phyloP scores from a whole-genome alignment of 2,329 filamentous ascomycete genomes.

The Didymella arachidicola region DNA sequence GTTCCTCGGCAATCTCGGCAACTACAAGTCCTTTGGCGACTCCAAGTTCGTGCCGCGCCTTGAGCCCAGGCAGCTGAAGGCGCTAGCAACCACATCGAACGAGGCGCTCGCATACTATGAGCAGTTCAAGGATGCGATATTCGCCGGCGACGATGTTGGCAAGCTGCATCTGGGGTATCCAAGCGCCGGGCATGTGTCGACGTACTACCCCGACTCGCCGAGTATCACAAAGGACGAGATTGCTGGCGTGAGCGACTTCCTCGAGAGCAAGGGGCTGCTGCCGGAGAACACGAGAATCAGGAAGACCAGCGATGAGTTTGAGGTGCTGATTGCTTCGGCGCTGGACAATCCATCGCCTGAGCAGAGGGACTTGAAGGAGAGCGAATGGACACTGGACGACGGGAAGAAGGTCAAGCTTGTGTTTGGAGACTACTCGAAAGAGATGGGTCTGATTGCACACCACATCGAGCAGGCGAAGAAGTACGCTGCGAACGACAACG shows the following conservation, averaged over 20 bases:
- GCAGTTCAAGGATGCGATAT: conserved; percentile 56
- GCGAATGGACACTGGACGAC: conserved; percentile 56
- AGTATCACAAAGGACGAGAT: conserved; percentile 59
- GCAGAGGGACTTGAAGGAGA: conserved; percentile 55
- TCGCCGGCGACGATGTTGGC: conserved; percentile 51
- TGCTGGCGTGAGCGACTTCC: conserved; percentile 54
- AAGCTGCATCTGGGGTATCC: conserved; percentile 61
- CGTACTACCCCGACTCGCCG: conserved; percentile 60
- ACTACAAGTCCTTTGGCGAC: conserved; percentile 62
- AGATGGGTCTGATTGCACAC: conserved; percentile 57
- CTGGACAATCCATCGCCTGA: conserved; percentile 49
- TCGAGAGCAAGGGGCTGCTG: conserved; percentile 56
- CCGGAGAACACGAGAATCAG: conserved; percentile 60
- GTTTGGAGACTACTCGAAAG: conserved; percentile 56
- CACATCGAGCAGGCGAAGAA: conserved; percentile 58
- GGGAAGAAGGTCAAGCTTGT: conserved; percentile 57
- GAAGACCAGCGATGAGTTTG: conserved; percentile 55
- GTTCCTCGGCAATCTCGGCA: conserved; percentile 63
- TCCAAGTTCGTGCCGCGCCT: conserved; percentile 62
- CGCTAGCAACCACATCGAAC: conserved; percentile 53
- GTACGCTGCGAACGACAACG: conserved; percentile 56
- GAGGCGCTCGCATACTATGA: conserved; percentile 53
- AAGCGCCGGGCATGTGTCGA: conserved; percentile 57
- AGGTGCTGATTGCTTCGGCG: conserved; percentile 59
- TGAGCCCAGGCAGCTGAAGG: conserved; percentile 53